These are phyloP conservation scores for Trichophyton benhamiae DNA, from an alignment of 2,329 filamentous ascomycete species.

Conservation along the genomic window DNA sequence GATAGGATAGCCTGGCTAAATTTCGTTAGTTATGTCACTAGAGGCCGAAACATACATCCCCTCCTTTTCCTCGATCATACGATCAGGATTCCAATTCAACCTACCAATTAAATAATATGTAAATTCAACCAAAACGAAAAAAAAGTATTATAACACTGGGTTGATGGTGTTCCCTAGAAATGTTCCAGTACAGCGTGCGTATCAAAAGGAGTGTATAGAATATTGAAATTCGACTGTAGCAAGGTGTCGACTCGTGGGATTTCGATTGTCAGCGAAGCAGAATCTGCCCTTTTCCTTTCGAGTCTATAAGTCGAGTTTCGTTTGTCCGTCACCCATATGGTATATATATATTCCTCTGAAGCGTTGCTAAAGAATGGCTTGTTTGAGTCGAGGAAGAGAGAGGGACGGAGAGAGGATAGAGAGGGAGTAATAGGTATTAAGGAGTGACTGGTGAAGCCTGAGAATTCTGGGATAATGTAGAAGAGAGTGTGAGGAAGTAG, in stretches of 20 bases:
- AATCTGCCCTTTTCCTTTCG: neutral
- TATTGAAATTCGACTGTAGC: neutral
- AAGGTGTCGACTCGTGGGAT: neutral
- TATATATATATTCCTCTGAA: neutral
- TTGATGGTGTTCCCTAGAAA: neutral
- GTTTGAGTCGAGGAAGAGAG: neutral
- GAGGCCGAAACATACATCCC: neutral
- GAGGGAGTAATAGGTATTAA: slow-evolving; percentile 2
- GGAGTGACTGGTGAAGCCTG: neutral
- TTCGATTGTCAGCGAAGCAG: neutral
- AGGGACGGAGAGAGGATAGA: neutral
- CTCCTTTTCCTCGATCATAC: neutral
- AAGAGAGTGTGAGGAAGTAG: neutral
- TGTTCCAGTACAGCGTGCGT: neutral
- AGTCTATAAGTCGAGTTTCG: neutral
- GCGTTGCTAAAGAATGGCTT: neutral
- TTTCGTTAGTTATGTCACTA: neutral
- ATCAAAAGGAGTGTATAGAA: neutral
- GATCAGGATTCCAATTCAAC: neutral
- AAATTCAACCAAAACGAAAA: neutral
- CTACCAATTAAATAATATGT: slow-evolving; percentile 1
- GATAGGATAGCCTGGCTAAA: neutral
- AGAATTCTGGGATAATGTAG: neutral
- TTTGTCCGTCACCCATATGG: neutral
- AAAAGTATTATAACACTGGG: neutral